Evolutionary conservation across 352 stramenopile genomes (phyloP).

Genomic region (Globisporangium apiculatum): DNA sequence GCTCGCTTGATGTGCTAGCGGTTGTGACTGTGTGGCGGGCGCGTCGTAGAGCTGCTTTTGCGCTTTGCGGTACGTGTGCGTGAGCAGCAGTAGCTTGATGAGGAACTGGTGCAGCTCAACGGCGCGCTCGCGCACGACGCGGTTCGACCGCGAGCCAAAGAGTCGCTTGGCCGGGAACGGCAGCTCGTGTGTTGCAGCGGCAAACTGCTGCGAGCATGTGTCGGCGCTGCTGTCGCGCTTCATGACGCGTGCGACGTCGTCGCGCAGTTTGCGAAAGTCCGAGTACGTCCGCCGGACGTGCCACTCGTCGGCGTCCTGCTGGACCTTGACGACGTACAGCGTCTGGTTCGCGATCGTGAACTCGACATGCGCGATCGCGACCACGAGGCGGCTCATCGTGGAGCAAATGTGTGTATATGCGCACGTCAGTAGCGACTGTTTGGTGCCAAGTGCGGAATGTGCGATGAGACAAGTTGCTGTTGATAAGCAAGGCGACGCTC

Average conservation of each 20-base stretch:
- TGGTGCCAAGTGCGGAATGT: background rate
- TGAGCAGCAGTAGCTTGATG: conserved; percentile 63
- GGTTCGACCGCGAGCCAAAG: conserved; percentile 61
- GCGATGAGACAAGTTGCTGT: no score
- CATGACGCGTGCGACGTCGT: conserved; percentile 60
- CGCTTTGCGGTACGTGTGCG: conserved; percentile 67
- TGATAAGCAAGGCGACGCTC: background rate
- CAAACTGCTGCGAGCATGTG: conserved; percentile 35
- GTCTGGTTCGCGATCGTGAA: conserved; percentile 62
- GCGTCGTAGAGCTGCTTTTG: conserved; percentile 55
- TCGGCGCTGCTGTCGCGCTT: conserved; percentile 26
- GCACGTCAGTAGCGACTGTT: background rate
- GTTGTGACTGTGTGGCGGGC: conserved; percentile 2
- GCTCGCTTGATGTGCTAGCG: conserved; percentile 25
- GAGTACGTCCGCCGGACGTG: conserved; percentile 61
- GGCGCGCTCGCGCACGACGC: conserved; percentile 65
- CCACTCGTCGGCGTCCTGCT: conserved; percentile 69
- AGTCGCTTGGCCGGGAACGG: conserved; percentile 55
- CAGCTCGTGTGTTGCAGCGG: conserved; percentile 23
- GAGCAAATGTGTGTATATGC: background rate
- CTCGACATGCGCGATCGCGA: conserved; percentile 72
- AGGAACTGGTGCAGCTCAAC: conserved; percentile 72
- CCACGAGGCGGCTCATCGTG: conserved; percentile 64
- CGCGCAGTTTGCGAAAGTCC: conserved; percentile 63
- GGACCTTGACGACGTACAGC: conserved; percentile 70